Base-by-base conservation (phyloP, 176 grass and related monocot species). In the Paspalum vaginatum region DNA sequence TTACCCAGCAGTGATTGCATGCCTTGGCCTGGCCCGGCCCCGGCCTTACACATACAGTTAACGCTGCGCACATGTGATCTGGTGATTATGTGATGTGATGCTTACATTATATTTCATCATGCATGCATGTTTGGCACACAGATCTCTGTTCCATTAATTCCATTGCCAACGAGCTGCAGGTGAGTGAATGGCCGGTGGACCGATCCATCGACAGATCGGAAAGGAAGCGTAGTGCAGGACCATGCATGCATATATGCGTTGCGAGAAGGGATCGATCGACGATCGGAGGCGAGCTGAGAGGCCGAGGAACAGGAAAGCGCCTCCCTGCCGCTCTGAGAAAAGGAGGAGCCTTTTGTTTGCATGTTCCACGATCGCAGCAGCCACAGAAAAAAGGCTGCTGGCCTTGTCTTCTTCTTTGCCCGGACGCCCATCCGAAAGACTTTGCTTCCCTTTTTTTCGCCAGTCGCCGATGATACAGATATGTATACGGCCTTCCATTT, bases 361-460 rank as follows among this genome's bases (percentile, higher is more conserved):
- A 88, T 84, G 87, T 85, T 89, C 71, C 48, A 72, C 70, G 72
- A 57, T 57, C 81, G 43, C 78, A 72, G 32, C 32, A 32, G n/a
- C n/a, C n/a, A 32, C 32, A 32, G 32, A 32, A 32, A n/a, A 85
- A 81, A 89, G 83, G 72, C 78, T 87, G 85, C 52, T 58, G 42
- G 40, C 87, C 78, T 32, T 71, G 64, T 51, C 87, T 81, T 89
- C 85, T 50, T 72, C 58, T 78, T 3, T 32, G 2, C 55, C 78
- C 72, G n/a, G n/a, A n/a, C n/a, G n/a, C n/a, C n/a, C n/a, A 65
- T 77, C 72, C n/a, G n/a, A n/a, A n/a, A 85, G 49, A 44, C 85
- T 59, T 64, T 52, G 43, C n/a, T 85, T 50, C 39, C 87, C 59
- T 50, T 49, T 76, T 22, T 38, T 32, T 38, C 63, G 21, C 63